Evolutionary conservation across 2,329 filamentous ascomycete species (phyloP), one percentile per base, ranked within the genome.

Genomic region (Alternaria arborescens): DNA sequence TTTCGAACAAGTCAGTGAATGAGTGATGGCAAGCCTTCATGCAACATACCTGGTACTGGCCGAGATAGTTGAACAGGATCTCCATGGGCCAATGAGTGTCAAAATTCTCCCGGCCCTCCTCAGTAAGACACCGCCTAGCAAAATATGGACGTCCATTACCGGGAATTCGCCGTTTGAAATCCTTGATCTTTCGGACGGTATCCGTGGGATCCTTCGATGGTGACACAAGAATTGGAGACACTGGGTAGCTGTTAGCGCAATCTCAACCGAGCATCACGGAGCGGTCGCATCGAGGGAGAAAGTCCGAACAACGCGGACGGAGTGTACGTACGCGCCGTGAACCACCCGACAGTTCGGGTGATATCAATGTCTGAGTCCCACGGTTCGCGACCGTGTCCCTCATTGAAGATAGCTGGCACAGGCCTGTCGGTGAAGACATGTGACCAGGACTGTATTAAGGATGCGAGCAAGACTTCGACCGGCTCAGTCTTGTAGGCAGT

Each of bases 301-400:
- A 5, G 0, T 16, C 12, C 20, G 20, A 3, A 16, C 8, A 7
- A 41, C 10, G 32, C 12, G 22, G 10, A 22, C 3, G 5, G 22
- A 28, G 48, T 24, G 22, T 41, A n/a, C 87, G 76, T 65, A 71
- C 69, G 32, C 0, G 85, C 83, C 2, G 86, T 87, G 62, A 88
- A 87, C 86, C 86, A 88, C 4, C 86, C 87, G 0, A 88, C 85
- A 0, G 86, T 88, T 54, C 86, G 81, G 4, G 82, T 82, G 1
- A 88, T 81, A 68, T 88, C 84, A 16, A 84, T 79, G 1, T 82
- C 79, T 0, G 75, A 70, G 42, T 80, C 81, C 61, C 80, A 80
- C 0, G 73, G 73, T 50, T 79, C 77, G 18, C 77, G 66, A 1
- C 77, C 77, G 60, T 79, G 77, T 0, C 76, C 76, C 63, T 79